Conservation (phyloP, 2,329 filamentous ascomycete genomes). For the Pleoardoris graminearum region DNA sequence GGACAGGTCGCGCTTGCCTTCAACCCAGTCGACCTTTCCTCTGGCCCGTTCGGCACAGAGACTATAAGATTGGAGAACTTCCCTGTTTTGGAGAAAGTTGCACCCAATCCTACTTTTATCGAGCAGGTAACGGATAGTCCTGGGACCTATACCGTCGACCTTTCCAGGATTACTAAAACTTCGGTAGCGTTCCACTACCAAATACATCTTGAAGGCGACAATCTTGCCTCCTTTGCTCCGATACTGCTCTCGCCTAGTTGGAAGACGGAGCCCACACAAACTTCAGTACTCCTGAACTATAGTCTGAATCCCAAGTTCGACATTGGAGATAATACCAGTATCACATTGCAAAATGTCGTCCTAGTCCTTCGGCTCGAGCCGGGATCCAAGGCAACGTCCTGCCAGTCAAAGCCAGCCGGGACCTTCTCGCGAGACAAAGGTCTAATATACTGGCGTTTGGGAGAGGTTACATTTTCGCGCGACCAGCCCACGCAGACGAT, state of each 20-base stretch:
- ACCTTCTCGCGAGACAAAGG: slow-evolving; percentile 77
- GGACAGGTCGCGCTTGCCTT: slow-evolving; percentile 90
- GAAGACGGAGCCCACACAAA: slow-evolving; percentile 82
- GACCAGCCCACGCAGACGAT: slow-evolving; percentile 69
- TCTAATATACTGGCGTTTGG: slow-evolving; percentile 78
- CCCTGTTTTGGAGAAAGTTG: slow-evolving; percentile 83
- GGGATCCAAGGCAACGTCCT: slow-evolving; percentile 64
- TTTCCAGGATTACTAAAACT: slow-evolving; percentile 71
- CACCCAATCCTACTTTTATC: slow-evolving; percentile 90
- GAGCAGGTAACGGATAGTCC: slow-evolving; percentile 68
- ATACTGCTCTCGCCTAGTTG: slow-evolving; percentile 74
- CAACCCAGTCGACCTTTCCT: slow-evolving; percentile 60
- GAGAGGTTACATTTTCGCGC: slow-evolving; percentile 68
- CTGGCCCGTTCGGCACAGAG: slow-evolving; percentile 54
- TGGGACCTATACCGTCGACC: slow-evolving; percentile 78
- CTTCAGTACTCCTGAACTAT: slow-evolving; percentile 85
- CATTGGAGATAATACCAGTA: slow-evolving; percentile 45
- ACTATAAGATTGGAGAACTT: slow-evolving; percentile 88
- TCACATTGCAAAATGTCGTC: slow-evolving; percentile 73
- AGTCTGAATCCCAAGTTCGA: slow-evolving; percentile 73
- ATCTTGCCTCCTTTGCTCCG: slow-evolving; percentile 65
- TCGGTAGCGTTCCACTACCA: slow-evolving; percentile 92
- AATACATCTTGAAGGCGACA: slow-evolving; percentile 67
- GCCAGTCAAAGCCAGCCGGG: slow-evolving; percentile 78
- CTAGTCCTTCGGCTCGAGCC: slow-evolving; percentile 71